Conservation (phyloP, 2,329 filamentous ascomycete genomes). For the Plenodomus tracheiphilus region DNA sequence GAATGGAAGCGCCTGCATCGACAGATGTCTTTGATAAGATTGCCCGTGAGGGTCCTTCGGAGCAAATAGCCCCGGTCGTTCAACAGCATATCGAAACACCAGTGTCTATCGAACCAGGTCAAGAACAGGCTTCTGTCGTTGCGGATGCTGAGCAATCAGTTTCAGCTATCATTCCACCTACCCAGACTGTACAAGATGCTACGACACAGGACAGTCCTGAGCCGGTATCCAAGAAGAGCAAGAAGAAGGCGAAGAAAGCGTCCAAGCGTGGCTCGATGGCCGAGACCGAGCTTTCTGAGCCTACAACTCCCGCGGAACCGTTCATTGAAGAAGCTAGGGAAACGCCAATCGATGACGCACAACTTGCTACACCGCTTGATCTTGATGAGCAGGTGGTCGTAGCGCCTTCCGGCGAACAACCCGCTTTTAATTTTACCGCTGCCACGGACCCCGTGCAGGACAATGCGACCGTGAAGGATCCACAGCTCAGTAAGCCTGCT, state of each 20-base stretch:
- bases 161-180: background rate
- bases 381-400: conserved; percentile 1
- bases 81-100: background rate
- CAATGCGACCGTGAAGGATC: conserved; percentile 1
- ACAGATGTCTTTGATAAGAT: background rate
- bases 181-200: background rate
- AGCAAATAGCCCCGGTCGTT: background rate
- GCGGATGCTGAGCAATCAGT: background rate
- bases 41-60: background rate
- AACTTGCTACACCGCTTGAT: background rate
- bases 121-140: background rate
- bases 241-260: conserved; percentile 14
- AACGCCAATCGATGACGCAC: conserved; percentile 1
- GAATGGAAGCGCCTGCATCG: background rate
- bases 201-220: background rate
- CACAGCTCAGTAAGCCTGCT: background rate
- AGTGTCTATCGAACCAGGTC: background rate
- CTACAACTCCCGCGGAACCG: conserved; percentile 5
- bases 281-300: conserved; percentile 3
- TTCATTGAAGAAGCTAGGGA: conserved; percentile 6
- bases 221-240: conserved; percentile 16
- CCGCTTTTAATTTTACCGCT: background rate
- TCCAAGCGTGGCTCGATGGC: conserved; percentile 12
- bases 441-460: conserved; percentile 12
- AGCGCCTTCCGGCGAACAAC: background rate